Conservation (phyloP, 345 rosid genomes). For the Dovyalis caffra region DNA sequence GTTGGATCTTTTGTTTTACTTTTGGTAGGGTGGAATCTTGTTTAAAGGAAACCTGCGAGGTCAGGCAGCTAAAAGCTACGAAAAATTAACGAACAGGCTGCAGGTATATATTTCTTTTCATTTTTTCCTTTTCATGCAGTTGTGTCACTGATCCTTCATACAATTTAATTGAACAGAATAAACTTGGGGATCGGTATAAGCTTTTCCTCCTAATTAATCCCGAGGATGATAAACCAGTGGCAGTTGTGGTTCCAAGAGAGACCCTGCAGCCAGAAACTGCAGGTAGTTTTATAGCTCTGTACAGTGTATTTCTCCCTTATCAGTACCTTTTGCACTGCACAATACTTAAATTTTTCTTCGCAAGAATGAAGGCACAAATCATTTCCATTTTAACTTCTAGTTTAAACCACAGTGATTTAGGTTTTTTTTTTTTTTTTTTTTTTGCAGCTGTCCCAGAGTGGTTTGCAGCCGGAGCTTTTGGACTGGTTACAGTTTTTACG, state of each 20-base stretch:
- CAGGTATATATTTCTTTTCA: conserved; percentile 39
- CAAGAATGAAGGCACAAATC: background rate
- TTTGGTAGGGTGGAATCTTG: conserved; percentile 75
- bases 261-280: conserved; percentile 79
- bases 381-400: background rate
- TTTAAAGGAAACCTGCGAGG: conserved; percentile 96
- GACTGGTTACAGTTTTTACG: conserved; percentile 73
- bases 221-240: conserved; percentile 95
- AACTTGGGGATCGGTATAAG: conserved; percentile 79
- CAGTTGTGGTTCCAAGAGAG: conserved; percentile 81
- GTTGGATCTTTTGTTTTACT: conserved; percentile 7
- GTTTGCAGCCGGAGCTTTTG: conserved; percentile 96
- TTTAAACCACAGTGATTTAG: conserved; percentile 1
- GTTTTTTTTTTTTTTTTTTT: conserved; percentile 21
- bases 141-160: conserved; percentile 7
- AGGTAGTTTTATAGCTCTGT: conserved; percentile 40
- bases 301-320: background rate
- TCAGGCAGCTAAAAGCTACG: conserved; percentile 71
- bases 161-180: conserved; percentile 47
- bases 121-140: background rate
- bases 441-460: conserved; percentile 91
- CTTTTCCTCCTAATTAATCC: conserved; percentile 85
- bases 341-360: conserved; percentile 4
- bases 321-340: background rate
- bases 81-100: conserved; percentile 74